Base-by-base conservation (phyloP, 108 stramenopile species). In the Stephanodiscus minutulus region DNA sequence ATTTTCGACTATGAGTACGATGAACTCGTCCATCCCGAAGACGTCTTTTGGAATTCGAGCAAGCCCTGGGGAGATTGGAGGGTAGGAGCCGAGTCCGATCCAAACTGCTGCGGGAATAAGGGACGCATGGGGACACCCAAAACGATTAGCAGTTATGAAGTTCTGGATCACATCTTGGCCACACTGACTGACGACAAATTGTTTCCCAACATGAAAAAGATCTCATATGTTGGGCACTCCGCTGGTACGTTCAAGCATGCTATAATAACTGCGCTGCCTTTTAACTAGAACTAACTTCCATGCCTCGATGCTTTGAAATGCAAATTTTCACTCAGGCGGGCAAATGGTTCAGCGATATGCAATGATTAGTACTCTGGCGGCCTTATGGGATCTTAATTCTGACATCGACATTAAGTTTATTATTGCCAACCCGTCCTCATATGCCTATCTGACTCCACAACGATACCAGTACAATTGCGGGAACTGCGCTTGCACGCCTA, bases 341-440 rank as follows among this genome's bases (percentile, higher is more conserved):
- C 80, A 81, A 41, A 75, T 81, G 57, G 74, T 76, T 24, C 80
- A 81, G 33, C 67, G 80, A 58, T 81, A 74, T 15, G 43, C 43
- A 3, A 13, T 44, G 15, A 44, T 44, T 15, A 44, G 43, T 15
- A 15, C 15, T 15, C 43, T 44, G 13, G 43, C 43, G 80, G 35
- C 74, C n/a, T n/a, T n/a, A n/a, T n/a, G n/a, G n/a, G n/a, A n/a
- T n/a, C n/a, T n/a, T n/a, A n/a, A n/a, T n/a, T n/a, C n/a, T n/a
- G n/a, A n/a, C n/a, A 67, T 27, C 15, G 25, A 31, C 7, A 56
- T 27, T 0, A 48, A 53, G 13, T 72, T 21, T 9, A 52, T 81
- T 17, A 63, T 81, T 8, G 69, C 74, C 41, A 81, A 81, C 31
- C 80, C 80, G 22, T 66, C 63, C 33, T 68, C 66, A 28, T 81